Conservation (phyloP, 768 basidiomycete species). For the Pisolithus microcarpus region DNA sequence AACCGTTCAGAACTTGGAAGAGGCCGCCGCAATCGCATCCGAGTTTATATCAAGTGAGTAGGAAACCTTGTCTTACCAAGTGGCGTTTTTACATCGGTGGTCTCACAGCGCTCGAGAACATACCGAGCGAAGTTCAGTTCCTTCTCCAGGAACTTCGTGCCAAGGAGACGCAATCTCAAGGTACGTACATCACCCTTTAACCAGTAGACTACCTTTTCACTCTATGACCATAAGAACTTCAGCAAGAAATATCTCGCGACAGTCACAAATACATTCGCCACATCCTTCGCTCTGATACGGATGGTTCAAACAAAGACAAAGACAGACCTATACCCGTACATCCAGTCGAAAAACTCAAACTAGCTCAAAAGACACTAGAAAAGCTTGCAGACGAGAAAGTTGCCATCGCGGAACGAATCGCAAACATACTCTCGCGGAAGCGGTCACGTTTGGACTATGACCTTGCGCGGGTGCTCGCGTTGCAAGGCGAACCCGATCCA, state of each 20-base stretch:
- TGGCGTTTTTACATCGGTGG: background rate
- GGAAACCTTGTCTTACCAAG: background rate
- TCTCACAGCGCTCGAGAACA: conserved; percentile 39
- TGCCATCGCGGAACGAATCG: conserved; percentile 35
- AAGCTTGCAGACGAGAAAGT: conserved; percentile 39
- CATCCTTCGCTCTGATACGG: conserved; percentile 28
- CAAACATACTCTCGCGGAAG: conserved; percentile 38
- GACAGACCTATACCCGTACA: conserved; percentile 25
- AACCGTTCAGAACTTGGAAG: conserved; percentile 36
- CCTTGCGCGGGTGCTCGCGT: conserved; percentile 34
- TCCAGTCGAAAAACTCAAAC: conserved; percentile 25
- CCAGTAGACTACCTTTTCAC: background rate
- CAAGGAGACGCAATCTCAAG: conserved; percentile 38
- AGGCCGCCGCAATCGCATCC: conserved; percentile 42
- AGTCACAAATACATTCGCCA: conserved; percentile 39
- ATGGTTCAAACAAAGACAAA: conserved; percentile 26
- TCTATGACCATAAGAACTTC: conserved; percentile 27
- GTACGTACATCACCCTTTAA: conserved; percentile 13
- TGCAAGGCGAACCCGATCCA: conserved; percentile 39
- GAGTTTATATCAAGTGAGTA: conserved; percentile 43
- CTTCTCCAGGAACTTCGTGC: conserved; percentile 42
- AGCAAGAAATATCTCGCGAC: conserved; percentile 39
- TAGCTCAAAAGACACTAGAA: conserved; percentile 22
- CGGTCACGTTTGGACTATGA: conserved; percentile 43
- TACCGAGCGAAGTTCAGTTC: conserved; percentile 42